Conservation (phyloP, 2,329 filamentous ascomycete genomes). For the Paecilomyces fulvus region DNA sequence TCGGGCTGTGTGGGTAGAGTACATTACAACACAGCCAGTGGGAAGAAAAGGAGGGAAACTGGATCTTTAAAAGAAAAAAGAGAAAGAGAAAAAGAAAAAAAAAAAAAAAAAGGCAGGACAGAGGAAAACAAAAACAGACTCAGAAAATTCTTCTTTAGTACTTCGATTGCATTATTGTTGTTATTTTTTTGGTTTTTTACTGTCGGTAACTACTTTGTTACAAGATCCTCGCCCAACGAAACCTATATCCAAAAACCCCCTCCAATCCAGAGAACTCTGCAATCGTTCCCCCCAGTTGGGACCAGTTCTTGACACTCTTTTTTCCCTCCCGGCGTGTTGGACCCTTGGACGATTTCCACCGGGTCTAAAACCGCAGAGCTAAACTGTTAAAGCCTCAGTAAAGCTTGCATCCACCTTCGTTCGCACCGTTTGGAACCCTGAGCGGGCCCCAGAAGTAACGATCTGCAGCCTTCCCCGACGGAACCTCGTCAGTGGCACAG, state of each 20-base stretch:
- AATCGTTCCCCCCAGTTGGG: background rate
- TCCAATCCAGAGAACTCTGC: background rate
- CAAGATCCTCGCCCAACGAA: too few species aligned
- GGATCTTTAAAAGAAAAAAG: too few species aligned
- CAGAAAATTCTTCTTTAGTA: too few species aligned
- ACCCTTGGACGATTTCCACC: slow-evolving; percentile 4
- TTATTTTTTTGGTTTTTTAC: too few species aligned
- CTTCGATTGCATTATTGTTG: too few species aligned
- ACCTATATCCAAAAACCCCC: background rate
- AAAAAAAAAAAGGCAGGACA: too few species aligned
- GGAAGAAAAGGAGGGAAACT: background rate
- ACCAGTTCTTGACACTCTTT: background rate
- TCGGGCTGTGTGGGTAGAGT: background rate
- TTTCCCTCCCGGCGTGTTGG: background rate
- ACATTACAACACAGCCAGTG: background rate
- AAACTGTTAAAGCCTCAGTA: background rate
- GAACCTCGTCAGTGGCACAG: slow-evolving; percentile 35
- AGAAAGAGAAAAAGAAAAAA: too few species aligned
- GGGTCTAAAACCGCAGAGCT: slow-evolving; percentile 1
- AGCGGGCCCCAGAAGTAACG: slow-evolving; percentile 18
- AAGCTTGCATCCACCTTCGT: slow-evolving; percentile 3
- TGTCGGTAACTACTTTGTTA: too few species aligned
- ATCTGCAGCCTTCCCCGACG: slow-evolving; percentile 32
- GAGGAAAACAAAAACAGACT: too few species aligned
- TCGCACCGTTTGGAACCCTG: slow-evolving; percentile 17